Evolutionary conservation across 495 filamentous ascomycete species (phyloP), one percentile per base, ranked within the genome.

Genomic region (Jackrogersella multiformis): DNA sequence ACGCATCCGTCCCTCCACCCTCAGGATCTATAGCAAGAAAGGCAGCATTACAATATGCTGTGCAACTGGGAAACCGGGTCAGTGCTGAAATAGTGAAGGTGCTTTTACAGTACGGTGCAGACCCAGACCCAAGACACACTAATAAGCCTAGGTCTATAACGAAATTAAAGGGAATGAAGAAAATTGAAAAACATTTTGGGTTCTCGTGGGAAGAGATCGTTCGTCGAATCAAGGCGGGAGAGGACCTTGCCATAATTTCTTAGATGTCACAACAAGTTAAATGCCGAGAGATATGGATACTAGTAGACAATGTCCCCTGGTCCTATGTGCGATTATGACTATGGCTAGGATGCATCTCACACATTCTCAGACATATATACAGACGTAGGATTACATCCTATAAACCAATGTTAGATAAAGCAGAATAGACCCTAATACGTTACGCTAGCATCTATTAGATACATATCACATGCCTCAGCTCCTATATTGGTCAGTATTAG

Each of bases 191-290:
- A 13, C 18, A 3, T 10, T 61, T 66, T 36, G 42, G 56, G 10
- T 24, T 10, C 13, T 2, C 15, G 1, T 66, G 56, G 63, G 49
- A 56, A 35, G 64, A 66, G 16, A 35, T 66, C n/a, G 49, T 56
- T 15, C 30, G 18, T 5, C 41, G 56, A 42, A 56, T 42, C 10
- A 13, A 34, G 51, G 55, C 9, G 15, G 56, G 49, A 4, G 64
- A 66, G 10, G 64, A 66, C 7, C 64, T 66, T 42, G 15, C 39
- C 24, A 46, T 66, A 36, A 34, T 32, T 48, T 26, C 21, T 3
- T 3, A 30, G 26, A 6, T 8, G 21, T 41, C 52, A 7, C 35
- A 45, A 34, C 13, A 51, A 18, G 13, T n/a, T n/a, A n/a, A n/a
- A n/a, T n/a, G n/a, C n/a, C n/a, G n/a, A n/a, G n/a, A n/a, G n/a